Conservation (phyloP, 805 yeast species). For the Brettanomyces bruxellensis region DNA sequence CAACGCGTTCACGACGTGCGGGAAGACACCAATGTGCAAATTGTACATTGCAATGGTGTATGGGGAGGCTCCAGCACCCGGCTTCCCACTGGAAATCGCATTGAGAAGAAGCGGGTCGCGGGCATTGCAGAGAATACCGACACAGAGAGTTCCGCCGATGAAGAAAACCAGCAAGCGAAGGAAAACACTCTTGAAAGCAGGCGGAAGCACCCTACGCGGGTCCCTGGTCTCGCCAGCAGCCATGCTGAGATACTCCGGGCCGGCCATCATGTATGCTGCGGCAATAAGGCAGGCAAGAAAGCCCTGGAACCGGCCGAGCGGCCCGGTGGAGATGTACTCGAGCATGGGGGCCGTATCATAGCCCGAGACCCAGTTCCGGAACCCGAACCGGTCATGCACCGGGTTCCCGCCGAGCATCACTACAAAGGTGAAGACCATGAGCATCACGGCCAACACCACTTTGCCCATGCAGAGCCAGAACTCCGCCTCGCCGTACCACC, state of each 20-base stretch:
- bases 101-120: constrained; percentile 28
- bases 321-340: constrained; percentile 28
- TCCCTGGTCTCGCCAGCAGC: constrained; percentile 38
- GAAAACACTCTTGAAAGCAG: constrained; percentile 38
- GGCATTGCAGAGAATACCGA: constrained; percentile 35
- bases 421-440: constrained; percentile 39
- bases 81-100: constrained; percentile 26
- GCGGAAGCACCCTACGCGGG: constrained; percentile 36
- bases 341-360: constrained; percentile 13
- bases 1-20: constrained; percentile 68
- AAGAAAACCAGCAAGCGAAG: constrained; percentile 33
- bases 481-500: constrained; percentile 42
- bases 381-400: constrained; percentile 40
- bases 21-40: constrained; percentile 54
- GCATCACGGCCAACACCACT: constrained; percentile 37
- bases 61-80: constrained; percentile 54
- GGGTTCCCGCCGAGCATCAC: constrained; percentile 55
- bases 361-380: constrained; percentile 36
- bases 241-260: constrained; percentile 39
- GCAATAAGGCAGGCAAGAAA: constrained; percentile 43
- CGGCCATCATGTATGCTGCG: constrained; percentile 69
- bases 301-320: constrained; percentile 36
- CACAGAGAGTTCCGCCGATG: constrained; percentile 40
- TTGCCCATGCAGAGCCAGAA: constrained; percentile 39
- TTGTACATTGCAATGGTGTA: constrained; percentile 73